Evolutionary conservation across 495 filamentous ascomycete genomes (phyloP), one percentile per base, ranked within the genome.

Genomic region (Cryomyces antarcticus): DNA sequence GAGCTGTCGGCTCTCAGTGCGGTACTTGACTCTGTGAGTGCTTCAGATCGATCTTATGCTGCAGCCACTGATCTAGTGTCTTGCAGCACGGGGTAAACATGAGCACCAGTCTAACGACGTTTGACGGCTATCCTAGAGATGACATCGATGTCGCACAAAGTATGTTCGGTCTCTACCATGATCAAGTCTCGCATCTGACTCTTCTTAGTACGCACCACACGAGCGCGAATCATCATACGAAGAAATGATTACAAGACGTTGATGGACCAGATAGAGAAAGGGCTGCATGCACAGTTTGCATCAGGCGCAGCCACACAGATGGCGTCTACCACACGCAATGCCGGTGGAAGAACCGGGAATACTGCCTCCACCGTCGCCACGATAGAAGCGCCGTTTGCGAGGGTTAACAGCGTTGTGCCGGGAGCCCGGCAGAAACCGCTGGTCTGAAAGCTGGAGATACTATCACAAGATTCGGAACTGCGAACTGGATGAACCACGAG

Each of bases 111-210:
- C 66, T 99, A 39, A 82, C 81, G 4, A 95, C 92, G 2, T 75
- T 78, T 43, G 92, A 99, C 61, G 92, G 88, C 40, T 99, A 80
- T 57, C 92, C 92, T 30, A 72, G 92, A 51, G 76, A 78, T 48
- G 92, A 99, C 58, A 75, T 99, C 43, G 92, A 99, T 57, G 78
- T 99, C 48, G 82, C 92, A 30, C 87, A 93, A 62, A 92, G 84
- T 89, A 75, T 52, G 69, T n/a, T 9, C 4, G 7, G 9, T 1
- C 38, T 13, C 7, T 9, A 28, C 33, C 9, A 28, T 1, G 45
- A 49, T 28, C 6, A 9, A 37, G 10, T 12, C 3, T 12, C 2
- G 27, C 9, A 11, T 39, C 37, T 52, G 28, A 55, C 42, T 31
- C 29, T 13, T 10, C 31, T 33, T 51, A 92, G 83, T 99, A 53